phyloP scores from a whole-genome alignment of 2,329 filamentous ascomycete species.

The Trichothecium roseum region DNA sequence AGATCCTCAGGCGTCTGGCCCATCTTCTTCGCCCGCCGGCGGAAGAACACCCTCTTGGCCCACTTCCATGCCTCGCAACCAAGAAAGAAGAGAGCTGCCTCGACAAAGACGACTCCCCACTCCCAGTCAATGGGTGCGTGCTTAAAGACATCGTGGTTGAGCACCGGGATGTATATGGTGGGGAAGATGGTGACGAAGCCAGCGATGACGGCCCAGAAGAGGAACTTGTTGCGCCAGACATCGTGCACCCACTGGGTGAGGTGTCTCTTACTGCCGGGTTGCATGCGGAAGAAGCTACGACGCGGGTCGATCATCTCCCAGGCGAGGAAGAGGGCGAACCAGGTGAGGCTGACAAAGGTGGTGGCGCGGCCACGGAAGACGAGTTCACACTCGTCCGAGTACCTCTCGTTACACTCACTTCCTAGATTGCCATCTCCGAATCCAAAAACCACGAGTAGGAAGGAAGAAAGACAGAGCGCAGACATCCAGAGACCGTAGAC shows the following conservation, averaged over 20 bases:
- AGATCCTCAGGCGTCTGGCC: constrained; percentile 4
- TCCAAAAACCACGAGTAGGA: constrained; percentile 40
- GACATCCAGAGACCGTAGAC: constrained; percentile 60
- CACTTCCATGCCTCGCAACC: constrained; percentile 51
- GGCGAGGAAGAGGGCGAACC: constrained; percentile 64
- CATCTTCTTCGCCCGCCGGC: constrained; percentile 15
- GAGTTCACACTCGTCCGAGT: constrained; percentile 39
- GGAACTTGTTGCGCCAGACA: constrained; percentile 59
- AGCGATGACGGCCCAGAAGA: constrained; percentile 49
- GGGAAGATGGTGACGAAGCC: constrained; percentile 37
- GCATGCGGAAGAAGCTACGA: constrained; percentile 63
- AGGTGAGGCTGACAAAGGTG: constrained; percentile 62
- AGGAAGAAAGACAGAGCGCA: constrained; percentile 42
- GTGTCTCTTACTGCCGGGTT: constrained; percentile 48
- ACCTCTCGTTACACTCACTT: constrained; percentile 46
- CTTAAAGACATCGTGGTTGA: constrained; percentile 47
- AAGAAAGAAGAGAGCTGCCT: constrained; percentile 43
- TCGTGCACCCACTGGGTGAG: constrained; percentile 57
- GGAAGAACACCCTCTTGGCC: constrained; percentile 36
- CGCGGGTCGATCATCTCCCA: constrained; percentile 68
- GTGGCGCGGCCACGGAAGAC: constrained; percentile 63
- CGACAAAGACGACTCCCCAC: constrained; percentile 48
- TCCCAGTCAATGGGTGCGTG: constrained; percentile 50
- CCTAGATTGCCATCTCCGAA: constrained; percentile 44
- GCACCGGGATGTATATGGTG: constrained; percentile 44